These are phyloP conservation scores for Annona squamosa DNA, from an alignment of 164 flowering plant species.

Conservation along the genomic window DNA sequence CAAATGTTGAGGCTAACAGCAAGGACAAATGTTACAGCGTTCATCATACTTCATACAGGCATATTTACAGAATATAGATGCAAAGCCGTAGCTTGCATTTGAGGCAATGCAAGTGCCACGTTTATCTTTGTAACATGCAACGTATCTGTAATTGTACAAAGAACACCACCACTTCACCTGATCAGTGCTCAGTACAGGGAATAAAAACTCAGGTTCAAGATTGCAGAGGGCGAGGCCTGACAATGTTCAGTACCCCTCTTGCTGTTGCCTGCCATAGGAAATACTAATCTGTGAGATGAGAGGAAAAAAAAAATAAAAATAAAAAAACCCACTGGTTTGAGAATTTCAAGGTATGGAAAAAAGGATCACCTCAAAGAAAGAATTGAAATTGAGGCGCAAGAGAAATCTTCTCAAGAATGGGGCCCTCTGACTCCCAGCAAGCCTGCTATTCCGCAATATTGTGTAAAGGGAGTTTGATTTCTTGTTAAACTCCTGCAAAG, in stretches of 20 bases:
- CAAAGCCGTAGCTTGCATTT: background rate
- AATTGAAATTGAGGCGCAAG: constrained; percentile 83
- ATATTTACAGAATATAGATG: too few relatives aligned
- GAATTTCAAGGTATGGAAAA: background rate
- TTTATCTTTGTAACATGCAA: background rate
- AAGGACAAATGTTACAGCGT: background rate
- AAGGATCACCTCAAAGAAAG: constrained; percentile 80
- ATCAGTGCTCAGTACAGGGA: background rate
- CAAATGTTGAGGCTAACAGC: background rate
- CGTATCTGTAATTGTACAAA: background rate
- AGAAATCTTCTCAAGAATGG: constrained; percentile 90
- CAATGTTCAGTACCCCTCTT: constrained; percentile 81
- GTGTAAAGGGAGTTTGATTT: constrained; percentile 97
- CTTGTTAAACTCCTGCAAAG: constrained; percentile 83
- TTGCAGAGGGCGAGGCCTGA: constrained; percentile 27
- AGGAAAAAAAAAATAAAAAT: too few relatives aligned
- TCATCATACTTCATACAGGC: background rate
- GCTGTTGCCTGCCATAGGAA: constrained; percentile 67
- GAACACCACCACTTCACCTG: background rate
- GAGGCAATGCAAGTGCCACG: background rate
- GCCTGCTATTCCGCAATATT: constrained; percentile 88
- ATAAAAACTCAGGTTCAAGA: background rate
- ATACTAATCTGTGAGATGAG: background rate
- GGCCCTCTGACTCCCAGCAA: constrained; percentile 96
- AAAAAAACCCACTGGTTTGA: background rate